Evolutionary conservation across 202 grass and related monocot species (phyloP).

Genomic region (Bolboschoenoplectus hybrid): DNA sequence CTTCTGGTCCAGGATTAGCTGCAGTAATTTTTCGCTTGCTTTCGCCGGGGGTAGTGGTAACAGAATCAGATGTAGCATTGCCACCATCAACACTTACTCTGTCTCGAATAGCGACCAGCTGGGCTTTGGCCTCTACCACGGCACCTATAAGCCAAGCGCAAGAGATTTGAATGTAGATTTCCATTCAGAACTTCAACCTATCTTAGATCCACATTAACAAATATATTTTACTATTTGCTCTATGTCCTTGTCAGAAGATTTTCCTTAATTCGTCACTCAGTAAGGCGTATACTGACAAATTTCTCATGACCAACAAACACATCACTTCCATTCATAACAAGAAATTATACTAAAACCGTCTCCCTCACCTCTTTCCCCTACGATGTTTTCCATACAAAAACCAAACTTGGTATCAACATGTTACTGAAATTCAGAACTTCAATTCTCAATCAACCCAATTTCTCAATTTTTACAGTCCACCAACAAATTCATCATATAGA

Average conservation of each 20-base stretch:
- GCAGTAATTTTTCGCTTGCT: conserved; percentile 71
- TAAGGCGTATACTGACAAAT: neutral
- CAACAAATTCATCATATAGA: neutral
- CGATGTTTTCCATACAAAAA: neutral
- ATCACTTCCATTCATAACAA: neutral
- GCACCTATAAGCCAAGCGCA: conserved; percentile 52
- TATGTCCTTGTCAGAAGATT: neutral
- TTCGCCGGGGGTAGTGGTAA: conserved; percentile 42
- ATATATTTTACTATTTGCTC: neutral
- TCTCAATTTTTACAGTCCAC: neutral
- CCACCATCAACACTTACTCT: conserved; percentile 56
- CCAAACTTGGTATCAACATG: neutral
- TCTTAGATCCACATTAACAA: too few relatives aligned
- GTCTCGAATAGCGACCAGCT: conserved; percentile 66
- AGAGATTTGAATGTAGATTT: conserved; percentile 4
- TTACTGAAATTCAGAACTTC: neutral
- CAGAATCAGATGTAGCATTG: conserved; percentile 37
- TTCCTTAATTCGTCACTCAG: neutral
- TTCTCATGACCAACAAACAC: neutral
- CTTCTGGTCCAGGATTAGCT: conserved; percentile 78
- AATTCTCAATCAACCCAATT: neutral
- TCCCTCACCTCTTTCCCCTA: neutral
- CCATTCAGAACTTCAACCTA: conserved; percentile 9
- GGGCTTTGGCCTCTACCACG: conserved; percentile 75
- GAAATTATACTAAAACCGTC: neutral